Base-by-base conservation (phyloP, 2,329 filamentous ascomycete species). In the Exophiala phaeomuriformis region DNA sequence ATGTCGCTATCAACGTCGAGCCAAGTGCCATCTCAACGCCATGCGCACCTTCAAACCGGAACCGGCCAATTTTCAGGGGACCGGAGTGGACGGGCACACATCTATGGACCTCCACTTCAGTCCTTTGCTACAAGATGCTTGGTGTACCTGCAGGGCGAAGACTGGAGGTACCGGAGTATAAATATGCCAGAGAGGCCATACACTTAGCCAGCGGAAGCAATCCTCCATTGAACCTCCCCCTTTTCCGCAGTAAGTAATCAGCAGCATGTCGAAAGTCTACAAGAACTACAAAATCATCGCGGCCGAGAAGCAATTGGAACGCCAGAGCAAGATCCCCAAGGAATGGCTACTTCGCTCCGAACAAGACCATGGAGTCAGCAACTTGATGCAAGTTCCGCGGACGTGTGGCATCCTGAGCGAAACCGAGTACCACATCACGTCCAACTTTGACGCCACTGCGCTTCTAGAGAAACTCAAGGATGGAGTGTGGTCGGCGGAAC, bases 401-500 rank as follows among this genome's bases (percentile, higher is more conserved):
- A 49, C 68, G 39, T 75, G 71, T 43, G 75, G 75, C 6, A 64
- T 79, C n/a, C 62, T 79, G 19, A 68, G 69, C 0, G 32, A 64
- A 0, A 59, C 66, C 35, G 75, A 78, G 59, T 57, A 76, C 7
- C 62, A 66, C 3, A 78, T 79, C 44, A 78, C 77, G 0, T 72
- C 75, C 31, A 63, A 67, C 28, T 72, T 72, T 45, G 74, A 77
- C 56, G 73, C 71, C 0, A 65, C 65, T 2, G 66, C 65, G 1
- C 60, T 75, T 5, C 64, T 68, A 4, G 68, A 63, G 2, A 68
- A 78, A 3, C 29, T 57, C 33, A 52, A 42, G 27, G 27, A 45
- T 28, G 45, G 54, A 10, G 49, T 50, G 12, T 59, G 47, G 44
- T 52, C 60, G 2, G 48, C 49, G 10, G 60, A 55, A 37, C 39